Base-by-base conservation (phyloP, 306 rosid species). In the Acacia melanoxylon region DNA sequence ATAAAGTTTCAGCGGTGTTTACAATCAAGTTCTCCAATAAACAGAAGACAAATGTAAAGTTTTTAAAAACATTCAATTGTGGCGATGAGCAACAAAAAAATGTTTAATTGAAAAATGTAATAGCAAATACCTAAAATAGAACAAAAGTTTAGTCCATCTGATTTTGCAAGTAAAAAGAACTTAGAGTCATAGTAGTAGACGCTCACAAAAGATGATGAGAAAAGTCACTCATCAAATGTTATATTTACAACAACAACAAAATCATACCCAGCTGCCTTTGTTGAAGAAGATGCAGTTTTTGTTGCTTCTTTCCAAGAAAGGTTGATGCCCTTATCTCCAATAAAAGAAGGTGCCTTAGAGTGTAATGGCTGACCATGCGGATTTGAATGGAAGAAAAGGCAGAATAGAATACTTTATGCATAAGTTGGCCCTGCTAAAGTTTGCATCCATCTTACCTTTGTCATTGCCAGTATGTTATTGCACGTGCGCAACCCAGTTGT, bases 401-500 rank as follows among this genome's bases (percentile, higher is more conserved):
- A 4, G 35, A 25, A 15, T 24, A 31, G n/a, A 13, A 5, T 78
- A 59, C 59, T 61, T 66, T 52, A 81, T 14, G 44, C 33, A 81
- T 59, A 61, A 82, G 19, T 62, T 27, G 6, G 46, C 77, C 27
- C 29, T 27, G 44, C 19, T 67, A 66, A 49, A 24, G 31, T 75
- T 15, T 67, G 85, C 44, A 62, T 41, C 29, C 68, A 49, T 40
- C 80, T 78, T 80, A 93, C 99, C 92, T 93, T 95, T 29, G 97
- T 89, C 99, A 95, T 91, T 44, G 94, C 88, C 88, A 92, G 83
- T 87, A 95, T 91, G 86, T 93, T 95, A 78, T 93, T 93, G 90
- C 98, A 95, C 71, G 98, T 92, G 72, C 97, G 93, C 90, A 95
- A 84, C 80, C 99, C 99, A 66, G 91, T 93, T 74, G 97, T 95